These are phyloP conservation scores for Hymenoscyphus fraxineus DNA, from an alignment of 2,329 filamentous ascomycete species.

Conservation along the genomic window DNA sequence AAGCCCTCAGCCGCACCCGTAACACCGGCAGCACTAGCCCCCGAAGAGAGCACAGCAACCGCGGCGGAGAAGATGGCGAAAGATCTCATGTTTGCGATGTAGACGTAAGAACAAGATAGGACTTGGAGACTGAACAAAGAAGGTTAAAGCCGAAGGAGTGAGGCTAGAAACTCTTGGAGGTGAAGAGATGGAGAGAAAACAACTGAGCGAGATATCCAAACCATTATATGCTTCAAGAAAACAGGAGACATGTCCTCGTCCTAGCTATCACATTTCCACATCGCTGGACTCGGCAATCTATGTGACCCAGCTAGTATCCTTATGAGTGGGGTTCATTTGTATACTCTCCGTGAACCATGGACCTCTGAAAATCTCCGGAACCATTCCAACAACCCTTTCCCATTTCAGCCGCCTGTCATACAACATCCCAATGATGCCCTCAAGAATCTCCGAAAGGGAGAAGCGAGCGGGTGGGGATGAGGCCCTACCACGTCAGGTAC, in stretches of 20 bases:
- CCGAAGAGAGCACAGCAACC: constrained; percentile 11
- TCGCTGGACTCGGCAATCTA: neutral
- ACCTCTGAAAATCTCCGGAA: neutral
- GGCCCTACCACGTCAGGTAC: neutral
- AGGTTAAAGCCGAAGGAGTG: neutral
- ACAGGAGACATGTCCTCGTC: neutral
- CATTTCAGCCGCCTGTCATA: neutral
- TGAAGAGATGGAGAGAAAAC: constrained; percentile 3
- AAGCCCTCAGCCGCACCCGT: constrained; percentile 41
- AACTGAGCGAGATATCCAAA: neutral
- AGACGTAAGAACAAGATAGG: neutral
- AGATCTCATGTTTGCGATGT: neutral
- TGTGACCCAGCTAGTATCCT: neutral
- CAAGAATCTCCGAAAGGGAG: neutral
- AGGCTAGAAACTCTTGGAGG: neutral
- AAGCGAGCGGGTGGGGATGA: neutral
- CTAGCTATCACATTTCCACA: neutral
- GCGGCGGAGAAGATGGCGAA: constrained; percentile 4
- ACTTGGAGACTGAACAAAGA: neutral
- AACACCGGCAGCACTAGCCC: constrained; percentile 6
- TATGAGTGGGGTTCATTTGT: neutral
- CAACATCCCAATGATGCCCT: neutral
- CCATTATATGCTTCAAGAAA: neutral
- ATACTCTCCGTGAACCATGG: no score
- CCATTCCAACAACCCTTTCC: neutral